phyloP scores from a whole-genome alignment of 2,329 filamentous ascomycete species.

The Madurella mycetomatis region DNA sequence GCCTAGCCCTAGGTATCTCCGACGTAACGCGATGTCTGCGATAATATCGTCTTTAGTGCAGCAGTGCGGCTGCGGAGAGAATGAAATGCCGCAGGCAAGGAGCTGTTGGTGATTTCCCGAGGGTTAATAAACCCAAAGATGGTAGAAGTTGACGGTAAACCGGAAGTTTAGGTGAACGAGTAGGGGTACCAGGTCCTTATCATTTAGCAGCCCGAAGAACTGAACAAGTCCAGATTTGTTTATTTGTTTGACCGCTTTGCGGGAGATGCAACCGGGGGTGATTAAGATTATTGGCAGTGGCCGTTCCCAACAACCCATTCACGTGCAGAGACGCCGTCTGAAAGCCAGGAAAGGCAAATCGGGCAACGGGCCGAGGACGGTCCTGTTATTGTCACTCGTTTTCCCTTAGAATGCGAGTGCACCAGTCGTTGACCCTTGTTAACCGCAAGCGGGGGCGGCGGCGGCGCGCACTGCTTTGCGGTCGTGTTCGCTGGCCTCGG shows the following conservation, averaged over 20 bases:
- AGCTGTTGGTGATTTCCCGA: not conserved
- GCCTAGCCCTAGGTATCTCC: slow-evolving; percentile 15
- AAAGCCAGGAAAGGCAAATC: not conserved
- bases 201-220: slow-evolving; percentile 3
- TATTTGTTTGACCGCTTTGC: slow-evolving; percentile 21
- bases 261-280: slow-evolving; percentile 11
- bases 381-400: slow-evolving; percentile 10
- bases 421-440: slow-evolving; percentile 17
- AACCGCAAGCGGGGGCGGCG: slow-evolving; percentile 2
- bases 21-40: not conserved
- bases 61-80: not conserved
- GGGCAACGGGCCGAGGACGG: slow-evolving; percentile 5
- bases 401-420: slow-evolving; percentile 14
- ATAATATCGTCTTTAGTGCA: not conserved
- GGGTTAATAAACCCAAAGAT: not conserved
- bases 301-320: slow-evolving; percentile 15
- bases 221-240: slow-evolving; percentile 7
- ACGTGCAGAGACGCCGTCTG: slow-evolving; percentile 9
- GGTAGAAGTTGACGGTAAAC: not conserved
- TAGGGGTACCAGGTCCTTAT: slow-evolving; percentile 10
- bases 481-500: slow-evolving; percentile 19
- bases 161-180: slow-evolving; percentile 1
- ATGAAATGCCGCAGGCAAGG: not conserved
- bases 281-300: slow-evolving; percentile 17
- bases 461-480: not conserved